Evolutionary conservation across 352 stramenopile genomes (phyloP).

Genomic region (Elongisporangium prolatum): DNA sequence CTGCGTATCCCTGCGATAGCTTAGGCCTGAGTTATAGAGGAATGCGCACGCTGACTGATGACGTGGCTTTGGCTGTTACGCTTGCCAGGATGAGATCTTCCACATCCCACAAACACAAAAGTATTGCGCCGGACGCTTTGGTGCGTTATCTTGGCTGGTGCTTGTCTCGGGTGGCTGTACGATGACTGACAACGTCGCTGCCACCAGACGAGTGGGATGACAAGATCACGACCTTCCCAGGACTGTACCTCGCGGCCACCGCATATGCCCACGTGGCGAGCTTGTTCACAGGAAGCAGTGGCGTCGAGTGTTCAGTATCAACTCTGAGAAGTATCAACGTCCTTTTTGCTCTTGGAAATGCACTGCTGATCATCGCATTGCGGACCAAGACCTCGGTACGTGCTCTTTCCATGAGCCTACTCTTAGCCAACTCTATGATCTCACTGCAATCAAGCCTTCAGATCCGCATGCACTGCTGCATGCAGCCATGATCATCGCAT

Average conservation of each 20-base stretch:
- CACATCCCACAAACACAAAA: constrained; percentile 76
- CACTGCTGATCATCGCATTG: constrained; percentile 44
- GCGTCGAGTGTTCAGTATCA: constrained; percentile 32
- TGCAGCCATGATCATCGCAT: constrained; percentile 60
- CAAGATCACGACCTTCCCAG: constrained; percentile 92
- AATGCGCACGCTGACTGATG: neutral
- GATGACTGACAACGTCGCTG: constrained; percentile 1
- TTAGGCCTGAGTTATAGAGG: neutral
- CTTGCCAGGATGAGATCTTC: constrained; percentile 81
- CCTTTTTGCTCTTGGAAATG: constrained; percentile 64
- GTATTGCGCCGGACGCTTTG: constrained; percentile 69
- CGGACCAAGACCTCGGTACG: constrained; percentile 29
- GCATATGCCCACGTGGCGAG: constrained; percentile 21
- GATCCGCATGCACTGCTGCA: constrained; percentile 57
- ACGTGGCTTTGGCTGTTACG: constrained; percentile 1
- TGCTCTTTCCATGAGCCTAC: neutral
- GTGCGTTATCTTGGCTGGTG: constrained; percentile 18
- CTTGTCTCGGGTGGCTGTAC: neutral
- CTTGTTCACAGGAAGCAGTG: constrained; percentile 13
- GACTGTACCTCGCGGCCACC: constrained; percentile 71
- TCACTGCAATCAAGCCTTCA: constrained; percentile 14
- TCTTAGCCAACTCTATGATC: constrained; percentile 3
- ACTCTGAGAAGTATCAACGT: constrained; percentile 79
- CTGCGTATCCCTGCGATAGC: neutral
- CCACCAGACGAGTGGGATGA: constrained; percentile 75